Conservation (phyloP, 441 rosid species). For the Pelargonium cotyledonis region DNA sequence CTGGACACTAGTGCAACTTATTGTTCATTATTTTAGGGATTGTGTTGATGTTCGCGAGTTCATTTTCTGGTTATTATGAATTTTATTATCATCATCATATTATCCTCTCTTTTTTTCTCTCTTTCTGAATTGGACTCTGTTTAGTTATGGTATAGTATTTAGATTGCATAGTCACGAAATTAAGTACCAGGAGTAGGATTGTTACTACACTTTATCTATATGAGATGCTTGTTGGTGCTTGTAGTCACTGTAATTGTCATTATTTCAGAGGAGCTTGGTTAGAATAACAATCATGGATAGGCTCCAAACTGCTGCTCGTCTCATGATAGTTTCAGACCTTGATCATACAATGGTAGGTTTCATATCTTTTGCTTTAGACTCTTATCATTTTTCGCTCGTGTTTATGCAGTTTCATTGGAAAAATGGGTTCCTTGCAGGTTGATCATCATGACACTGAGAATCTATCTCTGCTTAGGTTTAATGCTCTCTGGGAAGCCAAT, state of each 20-base stretch:
- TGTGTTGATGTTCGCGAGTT: not conserved
- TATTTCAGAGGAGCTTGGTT: slow-evolving; percentile 1
- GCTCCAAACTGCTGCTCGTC: slow-evolving; percentile 48
- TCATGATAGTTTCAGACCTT: slow-evolving; percentile 92
- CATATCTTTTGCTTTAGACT: slow-evolving; percentile 4
- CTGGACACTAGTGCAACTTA: not conserved
- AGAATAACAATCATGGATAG: slow-evolving; percentile 45
- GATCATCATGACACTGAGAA: slow-evolving; percentile 93
- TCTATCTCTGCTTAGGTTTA: slow-evolving; percentile 73
- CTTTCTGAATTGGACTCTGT: not conserved
- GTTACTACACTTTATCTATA: not conserved
- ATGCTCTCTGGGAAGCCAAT: slow-evolving; percentile 75
- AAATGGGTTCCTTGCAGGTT: slow-evolving; percentile 42
- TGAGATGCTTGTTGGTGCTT: not conserved
- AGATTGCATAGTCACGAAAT: not conserved
- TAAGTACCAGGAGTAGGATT: not conserved
- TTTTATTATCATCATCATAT: not conserved
- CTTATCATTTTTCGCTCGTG: slow-evolving; percentile 4
- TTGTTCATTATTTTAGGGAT: not conserved
- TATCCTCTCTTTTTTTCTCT: not conserved
- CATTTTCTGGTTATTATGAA: not conserved
- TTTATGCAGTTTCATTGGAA: slow-evolving; percentile 16
- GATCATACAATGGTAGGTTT: slow-evolving; percentile 75
- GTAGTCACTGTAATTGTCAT: not conserved
- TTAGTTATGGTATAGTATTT: not conserved